Base-by-base conservation (phyloP, 2,329 filamentous ascomycete species). In the Trichophyton rubrum region DNA sequence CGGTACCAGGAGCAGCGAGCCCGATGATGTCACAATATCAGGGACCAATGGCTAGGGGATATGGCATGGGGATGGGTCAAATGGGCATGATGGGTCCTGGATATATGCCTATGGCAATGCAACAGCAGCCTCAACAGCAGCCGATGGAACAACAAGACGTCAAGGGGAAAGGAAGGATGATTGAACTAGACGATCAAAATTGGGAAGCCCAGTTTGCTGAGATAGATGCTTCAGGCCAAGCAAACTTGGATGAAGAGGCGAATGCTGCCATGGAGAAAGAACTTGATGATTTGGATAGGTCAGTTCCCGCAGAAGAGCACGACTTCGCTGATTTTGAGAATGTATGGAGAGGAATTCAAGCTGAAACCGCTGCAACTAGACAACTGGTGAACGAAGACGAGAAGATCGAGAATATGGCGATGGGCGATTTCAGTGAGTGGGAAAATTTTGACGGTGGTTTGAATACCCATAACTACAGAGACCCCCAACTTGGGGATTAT, bases 151-250 rank as follows among this genome's bases (percentile, higher is more conserved):
- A 74, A 61, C 75, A 78, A 49, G 74, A 90, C 73, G 89, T 88
- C 62, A 97, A 97, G 72, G 91, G 88, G 43, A 95, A 95, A 74
- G 84, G 78, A 4, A 77, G 82, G 40, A 83, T 97, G 76, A 86
- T 97, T 11, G 93, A 97, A 76, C 82, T 97, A 24, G 90, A 96
- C 71, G 92, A 99, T 67, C 79, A 87, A 69, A 87, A 95, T 70
- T 97, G 93, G 93, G 92, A 97, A 75, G 89, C 90, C 68, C 90
- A 97, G 73, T 99, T 99, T 73, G 88, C 90, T 61, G 85, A 93
- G 74, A 85, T 96, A 71, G 89, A 92, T 71, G 76, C 76, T 13
- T 75, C 75, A 43, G 77, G 80, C 57, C 73, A 77, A 59, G 78
- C 79, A 67, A 78, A 77, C 60, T 73, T 82, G 61, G 83, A 85